These are phyloP conservation scores for Ustilago sp. DNA, from an alignment of 1,284 basidiomycete species.

Conservation along the genomic window DNA sequence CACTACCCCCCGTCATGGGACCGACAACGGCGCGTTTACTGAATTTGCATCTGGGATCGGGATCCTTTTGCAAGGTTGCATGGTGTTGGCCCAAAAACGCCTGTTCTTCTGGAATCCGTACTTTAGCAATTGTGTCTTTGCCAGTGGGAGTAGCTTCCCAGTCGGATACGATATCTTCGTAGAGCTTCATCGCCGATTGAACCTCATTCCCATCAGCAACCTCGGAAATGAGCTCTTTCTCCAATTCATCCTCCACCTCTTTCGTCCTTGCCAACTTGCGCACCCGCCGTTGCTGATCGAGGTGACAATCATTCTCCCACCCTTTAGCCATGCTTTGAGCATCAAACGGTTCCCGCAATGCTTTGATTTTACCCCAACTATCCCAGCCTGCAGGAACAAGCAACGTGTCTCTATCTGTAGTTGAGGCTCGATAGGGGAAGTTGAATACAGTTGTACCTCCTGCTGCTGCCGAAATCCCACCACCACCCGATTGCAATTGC, in stretches of 20 bases:
- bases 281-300: slow-evolving; percentile 41
- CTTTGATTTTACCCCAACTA: slow-evolving; percentile 93
- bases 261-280: slow-evolving; percentile 31
- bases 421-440: slow-evolving; percentile 87
- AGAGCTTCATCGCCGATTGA: slow-evolving; percentile 58
- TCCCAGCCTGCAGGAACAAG: slow-evolving; percentile 97
- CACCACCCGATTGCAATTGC: slow-evolving; percentile 2
- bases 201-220: slow-evolving; percentile 30
- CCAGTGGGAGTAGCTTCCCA: slow-evolving; percentile 45
- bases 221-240: slow-evolving; percentile 39
- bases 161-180: slow-evolving; percentile 62
- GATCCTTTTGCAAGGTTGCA: slow-evolving; percentile 47
- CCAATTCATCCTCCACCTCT: slow-evolving; percentile 46
- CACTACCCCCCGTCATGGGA: slow-evolving; percentile 50
- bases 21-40: slow-evolving; percentile 52
- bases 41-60: slow-evolving; percentile 33
- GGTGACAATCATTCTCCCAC: slow-evolving; percentile 71
- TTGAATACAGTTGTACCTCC: slow-evolving; percentile 80
- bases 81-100: slow-evolving; percentile 54
- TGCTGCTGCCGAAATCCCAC: slow-evolving; percentile 54
- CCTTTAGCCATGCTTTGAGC: slow-evolving; percentile 82
- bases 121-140: slow-evolving; percentile 13
- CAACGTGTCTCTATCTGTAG: slow-evolving; percentile 89
- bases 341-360: slow-evolving; percentile 91
- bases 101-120: slow-evolving; percentile 46